Conservation (phyloP, 2,329 filamentous ascomycete genomes). For the Aspergillus sp. region DNA sequence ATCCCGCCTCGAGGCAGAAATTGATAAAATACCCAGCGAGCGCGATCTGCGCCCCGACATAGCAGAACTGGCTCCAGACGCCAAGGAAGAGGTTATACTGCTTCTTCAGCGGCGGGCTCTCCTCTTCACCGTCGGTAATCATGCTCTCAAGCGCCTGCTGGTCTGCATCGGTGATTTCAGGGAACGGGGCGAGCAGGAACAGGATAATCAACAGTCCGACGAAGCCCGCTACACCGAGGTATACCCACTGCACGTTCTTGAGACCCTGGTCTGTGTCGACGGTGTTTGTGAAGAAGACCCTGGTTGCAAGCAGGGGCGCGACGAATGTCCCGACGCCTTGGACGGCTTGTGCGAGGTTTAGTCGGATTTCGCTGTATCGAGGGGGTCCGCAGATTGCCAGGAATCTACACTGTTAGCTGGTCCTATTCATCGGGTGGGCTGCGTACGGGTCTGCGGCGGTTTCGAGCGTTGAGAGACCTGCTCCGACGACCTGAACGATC, state of each 20-base stretch:
- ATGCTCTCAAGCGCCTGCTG: neutral
- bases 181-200: neutral
- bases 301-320: too few species aligned
- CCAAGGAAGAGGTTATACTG: constrained; percentile 4
- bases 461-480: too few species aligned
- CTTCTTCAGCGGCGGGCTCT: neutral
- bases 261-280: neutral
- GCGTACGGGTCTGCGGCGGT: too few species aligned
- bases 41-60: neutral
- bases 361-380: too few species aligned
- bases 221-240: neutral
- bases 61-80: constrained; percentile 5
- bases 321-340: too few species aligned
- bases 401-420: too few species aligned
- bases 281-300: too few species aligned
- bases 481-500: too few species aligned
- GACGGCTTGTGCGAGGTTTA: too few species aligned
- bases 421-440: too few species aligned
- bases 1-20: neutral
- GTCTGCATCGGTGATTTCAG: neutral
- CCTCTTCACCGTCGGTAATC: neutral
- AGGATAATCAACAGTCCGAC: neutral
- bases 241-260: constrained; percentile 10
- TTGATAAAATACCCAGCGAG: constrained; percentile 9
- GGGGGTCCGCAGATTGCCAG: too few species aligned